Percentiles rank a stretch among this genome's conserved stretches.
These are phyloP conservation scores for Austroboletus novae-zelandiae DNA, from an alignment of 1,284 basidiomycete species.

Conservation along the genomic window DNA sequence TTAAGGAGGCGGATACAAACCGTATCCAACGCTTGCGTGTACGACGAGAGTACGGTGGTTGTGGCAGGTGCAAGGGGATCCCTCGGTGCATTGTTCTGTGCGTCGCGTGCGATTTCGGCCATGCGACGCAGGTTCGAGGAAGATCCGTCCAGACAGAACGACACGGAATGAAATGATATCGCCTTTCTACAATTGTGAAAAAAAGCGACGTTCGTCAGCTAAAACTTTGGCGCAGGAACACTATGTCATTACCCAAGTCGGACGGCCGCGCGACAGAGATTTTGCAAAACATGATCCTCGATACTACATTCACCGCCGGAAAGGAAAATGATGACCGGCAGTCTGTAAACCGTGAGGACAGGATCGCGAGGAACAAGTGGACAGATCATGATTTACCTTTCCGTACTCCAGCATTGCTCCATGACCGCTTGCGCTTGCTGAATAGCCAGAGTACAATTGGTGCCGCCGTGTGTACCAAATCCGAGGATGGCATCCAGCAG, in stretches of 20 bases:
- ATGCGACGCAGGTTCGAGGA: slow-evolving; percentile 45
- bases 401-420: slow-evolving; percentile 51
- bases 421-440: slow-evolving; percentile 38
- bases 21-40: slow-evolving; percentile 52
- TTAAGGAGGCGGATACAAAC: slow-evolving; percentile 32
- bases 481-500: slow-evolving; percentile 42
- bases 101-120: slow-evolving; percentile 50
- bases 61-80: slow-evolving; percentile 42
- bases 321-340: slow-evolving; percentile 62
- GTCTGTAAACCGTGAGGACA: slow-evolving; percentile 29
- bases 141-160: slow-evolving; percentile 45
- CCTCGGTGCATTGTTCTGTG: slow-evolving; percentile 45
- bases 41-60: slow-evolving; percentile 46
- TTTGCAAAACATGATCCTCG: slow-evolving; percentile 41
- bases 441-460: slow-evolving; percentile 49
- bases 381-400: slow-evolving; percentile 38
- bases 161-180: slow-evolving; percentile 58
- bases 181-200: slow-evolving; percentile 41
- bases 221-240: not conserved
- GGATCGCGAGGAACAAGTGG: not conserved
- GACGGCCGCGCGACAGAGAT: slow-evolving; percentile 46
- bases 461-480: slow-evolving; percentile 39
- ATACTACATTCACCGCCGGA: slow-evolving; percentile 56
- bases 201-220: not conserved
- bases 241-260: slow-evolving; percentile 42